Percentiles rank a stretch among this genome's conserved stretches.
phyloP scores from a whole-genome alignment of 139 green algal species.

The Desmodesmus armatus region DNA sequence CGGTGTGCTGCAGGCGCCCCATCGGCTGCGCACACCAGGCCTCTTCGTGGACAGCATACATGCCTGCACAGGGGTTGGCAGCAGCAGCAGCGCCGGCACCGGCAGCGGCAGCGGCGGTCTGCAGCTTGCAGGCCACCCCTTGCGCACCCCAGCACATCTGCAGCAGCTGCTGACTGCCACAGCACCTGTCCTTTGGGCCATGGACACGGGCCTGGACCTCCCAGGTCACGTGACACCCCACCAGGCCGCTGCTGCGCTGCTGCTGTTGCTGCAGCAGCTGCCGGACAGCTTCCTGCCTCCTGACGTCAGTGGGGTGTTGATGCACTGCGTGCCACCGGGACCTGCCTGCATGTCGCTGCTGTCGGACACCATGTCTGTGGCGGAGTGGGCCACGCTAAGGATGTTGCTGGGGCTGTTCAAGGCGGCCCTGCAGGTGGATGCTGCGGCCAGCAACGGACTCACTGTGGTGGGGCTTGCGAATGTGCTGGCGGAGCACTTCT shows the following conservation, averaged over 20 bases:
- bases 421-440: background rate
- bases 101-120: background rate
- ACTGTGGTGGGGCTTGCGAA: background rate
- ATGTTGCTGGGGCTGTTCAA: slow-evolving; percentile 7
- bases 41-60: slow-evolving; percentile 56
- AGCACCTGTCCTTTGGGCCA: slow-evolving; percentile 33
- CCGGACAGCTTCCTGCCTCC: slow-evolving; percentile 39
- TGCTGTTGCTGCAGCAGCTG: slow-evolving; percentile 47
- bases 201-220: slow-evolving; percentile 39
- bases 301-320: slow-evolving; percentile 16
- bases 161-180: slow-evolving; percentile 35
- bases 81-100: background rate
- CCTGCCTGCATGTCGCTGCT: slow-evolving; percentile 10
- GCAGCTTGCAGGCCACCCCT: background rate
- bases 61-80: background rate
- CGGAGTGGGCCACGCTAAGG: slow-evolving; percentile 38
- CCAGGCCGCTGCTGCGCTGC: slow-evolving; percentile 41
- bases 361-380: slow-evolving; percentile 41
- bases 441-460: slow-evolving; percentile 7
- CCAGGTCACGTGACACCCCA: slow-evolving; percentile 36
- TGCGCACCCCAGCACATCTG: background rate
- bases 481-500: slow-evolving; percentile 35
- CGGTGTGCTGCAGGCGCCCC: slow-evolving; percentile 16
- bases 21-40: slow-evolving; percentile 49
- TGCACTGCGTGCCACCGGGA: slow-evolving; percentile 33